Percentiles rank a stretch among this genome's conserved stretches.
These are phyloP conservation scores for Gynostemma pentaphyllum DNA, from an alignment of 306 rosid genomes.

Conservation along the genomic window DNA sequence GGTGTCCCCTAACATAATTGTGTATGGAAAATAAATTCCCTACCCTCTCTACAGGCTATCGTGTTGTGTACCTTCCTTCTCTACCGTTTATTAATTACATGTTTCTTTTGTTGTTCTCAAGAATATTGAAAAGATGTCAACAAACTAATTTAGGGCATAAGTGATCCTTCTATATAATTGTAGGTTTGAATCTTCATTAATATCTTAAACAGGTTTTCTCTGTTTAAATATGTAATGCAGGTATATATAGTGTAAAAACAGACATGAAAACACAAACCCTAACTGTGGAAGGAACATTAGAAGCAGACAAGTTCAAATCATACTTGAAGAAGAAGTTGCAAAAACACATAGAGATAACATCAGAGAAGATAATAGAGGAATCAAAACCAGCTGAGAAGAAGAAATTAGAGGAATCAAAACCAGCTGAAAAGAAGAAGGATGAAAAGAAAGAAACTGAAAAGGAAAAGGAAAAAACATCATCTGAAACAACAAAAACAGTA, in stretches of 20 bases:
- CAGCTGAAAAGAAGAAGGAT: neutral
- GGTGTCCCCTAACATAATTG: no score
- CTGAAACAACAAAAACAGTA: conserved; percentile 19
- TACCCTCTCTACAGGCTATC: no score
- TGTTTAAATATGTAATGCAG: no score
- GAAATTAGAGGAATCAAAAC: neutral
- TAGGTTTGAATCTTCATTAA: no score
- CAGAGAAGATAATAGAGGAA: conserved; percentile 22
- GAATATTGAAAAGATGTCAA: no score
- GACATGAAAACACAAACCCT: conserved; percentile 49
- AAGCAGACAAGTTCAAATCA: conserved; percentile 38
- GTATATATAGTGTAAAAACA: conserved; percentile 49
- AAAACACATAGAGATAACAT: conserved; percentile 49
- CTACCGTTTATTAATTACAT: no score
- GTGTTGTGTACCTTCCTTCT: no score
- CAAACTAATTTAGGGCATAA: no score
- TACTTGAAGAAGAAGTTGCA: conserved; percentile 46
- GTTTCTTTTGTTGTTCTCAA: no score
- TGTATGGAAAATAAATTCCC: no score
- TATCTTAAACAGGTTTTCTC: no score
- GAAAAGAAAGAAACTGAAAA: neutral
- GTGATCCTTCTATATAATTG: no score
- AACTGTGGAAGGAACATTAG: conserved; percentile 59
- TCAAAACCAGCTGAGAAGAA: neutral
- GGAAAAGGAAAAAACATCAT: conserved; percentile 10